phyloP scores from a whole-genome alignment of 2,329 filamentous ascomycete genomes.

The Colletotrichum australisinense region DNA sequence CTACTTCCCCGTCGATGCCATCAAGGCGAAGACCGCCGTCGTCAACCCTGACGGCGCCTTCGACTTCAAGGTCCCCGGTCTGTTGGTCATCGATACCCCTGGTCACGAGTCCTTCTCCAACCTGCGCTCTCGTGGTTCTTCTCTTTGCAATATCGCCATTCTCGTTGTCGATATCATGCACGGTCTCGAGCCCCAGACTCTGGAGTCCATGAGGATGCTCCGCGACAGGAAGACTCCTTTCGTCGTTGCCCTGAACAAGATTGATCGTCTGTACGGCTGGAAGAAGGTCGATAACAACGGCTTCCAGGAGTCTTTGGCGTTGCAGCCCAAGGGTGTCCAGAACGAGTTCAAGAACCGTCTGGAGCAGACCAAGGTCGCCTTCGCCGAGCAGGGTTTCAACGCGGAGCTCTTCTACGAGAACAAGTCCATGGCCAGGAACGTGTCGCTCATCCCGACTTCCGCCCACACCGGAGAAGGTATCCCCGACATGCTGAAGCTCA shows the following conservation, averaged over 20 bases:
- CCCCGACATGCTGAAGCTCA: conserved; percentile 97
- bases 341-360: conserved; percentile 94
- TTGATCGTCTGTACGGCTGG: conserved; percentile 99
- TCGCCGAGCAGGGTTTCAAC: conserved; percentile 98
- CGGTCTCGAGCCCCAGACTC: conserved; percentile 94
- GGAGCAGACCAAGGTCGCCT: conserved; percentile 90
- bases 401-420: conserved; percentile 97
- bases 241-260: conserved; percentile 99
- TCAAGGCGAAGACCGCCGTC: conserved; percentile 91
- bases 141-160: conserved; percentile 99
- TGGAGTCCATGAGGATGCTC: conserved; percentile 96
- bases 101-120: conserved; percentile 99
- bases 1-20: conserved; percentile 96
- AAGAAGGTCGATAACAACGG: conserved; percentile 99
- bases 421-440: conserved; percentile 93
- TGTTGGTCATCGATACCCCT: conserved; percentile 96
- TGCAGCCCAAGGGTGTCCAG: conserved; percentile 93
- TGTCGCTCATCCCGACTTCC: conserved; percentile 97
- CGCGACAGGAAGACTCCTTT: conserved; percentile 96
- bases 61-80: conserved; percentile 97
- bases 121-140: conserved; percentile 94
- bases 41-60: conserved; percentile 92
- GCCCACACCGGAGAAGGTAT: conserved; percentile 99
- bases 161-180: conserved; percentile 99
- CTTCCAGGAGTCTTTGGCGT: conserved; percentile 89